Base-by-base conservation (phyloP, 108 stramenopile species). In the Cylindrotheca closterium region DNA sequence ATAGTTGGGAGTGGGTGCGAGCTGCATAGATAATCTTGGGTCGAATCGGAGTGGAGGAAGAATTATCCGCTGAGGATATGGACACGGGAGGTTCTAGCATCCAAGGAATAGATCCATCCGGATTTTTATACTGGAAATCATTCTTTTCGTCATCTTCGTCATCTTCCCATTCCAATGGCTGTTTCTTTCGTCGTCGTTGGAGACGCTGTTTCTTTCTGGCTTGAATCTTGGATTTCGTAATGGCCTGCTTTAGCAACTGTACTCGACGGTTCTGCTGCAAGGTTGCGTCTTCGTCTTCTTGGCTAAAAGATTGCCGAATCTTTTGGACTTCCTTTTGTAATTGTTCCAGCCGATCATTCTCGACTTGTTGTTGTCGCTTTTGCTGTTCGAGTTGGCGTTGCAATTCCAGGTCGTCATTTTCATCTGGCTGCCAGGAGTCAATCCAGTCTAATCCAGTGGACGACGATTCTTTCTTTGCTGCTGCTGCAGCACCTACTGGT, bases 1-100 rank as follows among this genome's bases (percentile, higher is more conserved):
- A 86, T 19, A 98, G 79, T 79, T 99, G 99, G 10, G 95, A 96
- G 68, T 99, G 99, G 19, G 99, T 98, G 24, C 99, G 55, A 52
- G 95, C 94, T 30, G 88, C 88, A 64, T 93, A 96, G 23, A 96
- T 67, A 37, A 98, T 84, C 86, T 94, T 32, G 79, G 79, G 47
- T 81, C 46, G 21, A 83, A 81, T 47, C 52, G 1, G 58, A 55
- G 5, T 63, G 53, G 0, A 37, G 46, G 24, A 54, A 46, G 27
- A 33, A 27, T 63, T 53, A 65, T 4, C 28, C 17, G 12, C 23
- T 3, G 26, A 21, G 37, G 15, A 55, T 42, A 30, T 3, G 2
- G 7, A 0, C 58, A 15, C 55, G 57, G 23, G 37, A 17, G 30
- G 23, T 65, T 28, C 4, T 15, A 51, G 19, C 22, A 12, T 28